Conservation (phyloP, 805 yeast species). For the Candida nanaspora region DNA sequence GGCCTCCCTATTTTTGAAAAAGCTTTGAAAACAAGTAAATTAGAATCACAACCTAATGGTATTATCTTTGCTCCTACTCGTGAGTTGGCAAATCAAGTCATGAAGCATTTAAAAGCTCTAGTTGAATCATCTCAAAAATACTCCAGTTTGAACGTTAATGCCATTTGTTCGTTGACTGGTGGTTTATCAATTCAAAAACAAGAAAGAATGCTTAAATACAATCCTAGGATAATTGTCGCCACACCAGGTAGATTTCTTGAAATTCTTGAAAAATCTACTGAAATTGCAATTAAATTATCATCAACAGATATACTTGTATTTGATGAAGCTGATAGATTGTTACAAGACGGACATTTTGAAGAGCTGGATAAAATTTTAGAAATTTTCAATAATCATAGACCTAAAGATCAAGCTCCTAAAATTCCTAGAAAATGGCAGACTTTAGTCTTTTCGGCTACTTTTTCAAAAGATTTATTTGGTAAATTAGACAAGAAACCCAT, state of each 20-base stretch:
- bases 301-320: conserved; percentile 52
- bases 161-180: conserved; percentile 81
- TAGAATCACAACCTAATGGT: too few species aligned
- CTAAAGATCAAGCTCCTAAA: conserved; percentile 22
- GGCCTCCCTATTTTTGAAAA: conserved; percentile 86
- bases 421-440: conserved; percentile 59
- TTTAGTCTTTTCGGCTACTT: conserved; percentile 91
- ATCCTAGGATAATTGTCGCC: conserved; percentile 81
- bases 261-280: conserved; percentile 56
- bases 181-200: conserved; percentile 94
- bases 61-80: conserved; percentile 91
- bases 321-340: conserved; percentile 93
- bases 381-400: conserved; percentile 46
- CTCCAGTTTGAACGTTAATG: conserved; percentile 32
- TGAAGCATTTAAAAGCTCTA: conserved; percentile 60
- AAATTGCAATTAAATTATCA: conserved; percentile 33
- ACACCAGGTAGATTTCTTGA: conserved; percentile 95
- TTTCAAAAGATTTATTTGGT: conserved; percentile 72
- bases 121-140: conserved; percentile 28
- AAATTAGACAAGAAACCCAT: conserved; percentile 51
- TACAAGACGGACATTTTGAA: conserved; percentile 94
- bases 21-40: conserved; percentile 31
- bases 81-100: conserved; percentile 92
- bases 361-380: conserved; percentile 81
- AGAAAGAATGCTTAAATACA: conserved; percentile 64